Conservation (phyloP, 108 stramenopile genomes). For the Nitzschia sp. region DNA sequence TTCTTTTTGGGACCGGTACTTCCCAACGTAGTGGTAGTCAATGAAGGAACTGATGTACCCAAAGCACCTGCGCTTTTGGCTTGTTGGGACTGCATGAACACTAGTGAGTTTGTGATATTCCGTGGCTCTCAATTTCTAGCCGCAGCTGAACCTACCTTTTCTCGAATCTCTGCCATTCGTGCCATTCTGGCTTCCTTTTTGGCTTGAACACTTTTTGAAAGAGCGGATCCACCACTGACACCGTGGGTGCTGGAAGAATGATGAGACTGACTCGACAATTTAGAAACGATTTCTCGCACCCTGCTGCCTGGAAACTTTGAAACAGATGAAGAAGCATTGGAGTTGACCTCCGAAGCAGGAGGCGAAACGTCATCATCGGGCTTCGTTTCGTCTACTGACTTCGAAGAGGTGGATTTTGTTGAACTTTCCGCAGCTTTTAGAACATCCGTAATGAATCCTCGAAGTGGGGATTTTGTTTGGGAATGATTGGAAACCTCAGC, state of each 20-base stretch:
- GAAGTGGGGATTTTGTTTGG: conserved; percentile 5
- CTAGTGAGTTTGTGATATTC: neutral
- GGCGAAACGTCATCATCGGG: conserved; percentile 13
- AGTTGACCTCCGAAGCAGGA: conserved; percentile 21
- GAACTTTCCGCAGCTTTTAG: neutral
- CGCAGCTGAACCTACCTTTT: conserved; percentile 14
- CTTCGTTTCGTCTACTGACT: neutral
- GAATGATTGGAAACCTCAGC: neutral
- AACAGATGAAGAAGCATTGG: conserved; percentile 1
- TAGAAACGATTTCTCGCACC: conserved; percentile 36
- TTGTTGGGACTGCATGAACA: conserved; percentile 1
- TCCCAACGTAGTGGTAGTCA: conserved; percentile 26
- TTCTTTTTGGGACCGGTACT: conserved; percentile 31
- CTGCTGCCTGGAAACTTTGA: conserved; percentile 17
- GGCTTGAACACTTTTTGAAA: conserved; percentile 40
- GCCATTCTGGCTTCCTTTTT: conserved; percentile 53
- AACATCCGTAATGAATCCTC: neutral
- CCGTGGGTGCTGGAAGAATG: conserved; percentile 1
- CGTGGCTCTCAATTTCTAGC: neutral
- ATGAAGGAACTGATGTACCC: conserved; percentile 18
- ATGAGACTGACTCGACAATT: conserved; percentile 16
- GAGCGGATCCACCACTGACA: conserved; percentile 11
- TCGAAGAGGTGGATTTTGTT: neutral
- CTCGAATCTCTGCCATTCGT: conserved; percentile 44
- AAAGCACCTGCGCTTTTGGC: conserved; percentile 30